These are phyloP conservation scores for Brassica balearica DNA, from an alignment of 441 rosid genomes.

Conservation along the genomic window DNA sequence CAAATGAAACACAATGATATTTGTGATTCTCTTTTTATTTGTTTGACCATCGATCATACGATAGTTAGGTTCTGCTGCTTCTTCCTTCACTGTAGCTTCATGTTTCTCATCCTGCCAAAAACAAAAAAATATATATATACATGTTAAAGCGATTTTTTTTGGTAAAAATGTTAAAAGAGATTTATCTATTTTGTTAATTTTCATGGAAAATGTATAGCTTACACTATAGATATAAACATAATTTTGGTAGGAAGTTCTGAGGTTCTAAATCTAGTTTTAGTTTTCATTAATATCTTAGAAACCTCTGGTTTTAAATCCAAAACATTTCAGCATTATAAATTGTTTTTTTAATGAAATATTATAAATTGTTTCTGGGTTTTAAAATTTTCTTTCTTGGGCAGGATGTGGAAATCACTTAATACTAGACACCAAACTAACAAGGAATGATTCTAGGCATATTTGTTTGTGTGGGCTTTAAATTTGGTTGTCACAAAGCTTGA, in stretches of 20 bases:
- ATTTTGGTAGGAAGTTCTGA: background rate
- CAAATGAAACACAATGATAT: slow-evolving; percentile 14
- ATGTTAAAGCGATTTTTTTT: background rate
- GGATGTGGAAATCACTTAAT: slow-evolving; percentile 8
- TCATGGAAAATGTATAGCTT: background rate
- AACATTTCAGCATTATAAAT: background rate
- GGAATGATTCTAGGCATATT: slow-evolving; percentile 30
- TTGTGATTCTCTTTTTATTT: slow-evolving; percentile 27
- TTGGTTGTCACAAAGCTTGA: slow-evolving; percentile 15
- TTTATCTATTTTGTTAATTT: background rate
- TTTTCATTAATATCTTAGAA: slow-evolving; percentile 9
- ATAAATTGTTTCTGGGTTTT: background rate
- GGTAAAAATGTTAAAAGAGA: background rate
- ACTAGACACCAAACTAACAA: slow-evolving; percentile 6
- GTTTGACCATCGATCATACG: slow-evolving; percentile 3
- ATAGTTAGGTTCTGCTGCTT: slow-evolving; percentile 13
- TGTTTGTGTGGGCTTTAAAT: slow-evolving; percentile 19
- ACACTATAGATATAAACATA: background rate
- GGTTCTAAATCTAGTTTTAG: background rate
- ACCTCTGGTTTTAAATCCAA: background rate
- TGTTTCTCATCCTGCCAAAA: slow-evolving; percentile 59
- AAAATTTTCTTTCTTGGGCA: slow-evolving; percentile 2
- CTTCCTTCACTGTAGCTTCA: slow-evolving; percentile 46
- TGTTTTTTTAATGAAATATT: background rate
- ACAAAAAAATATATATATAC: no score